phyloP scores from a whole-genome alignment of 441 rosid genomes.

The Adansonia rubrostipa region DNA sequence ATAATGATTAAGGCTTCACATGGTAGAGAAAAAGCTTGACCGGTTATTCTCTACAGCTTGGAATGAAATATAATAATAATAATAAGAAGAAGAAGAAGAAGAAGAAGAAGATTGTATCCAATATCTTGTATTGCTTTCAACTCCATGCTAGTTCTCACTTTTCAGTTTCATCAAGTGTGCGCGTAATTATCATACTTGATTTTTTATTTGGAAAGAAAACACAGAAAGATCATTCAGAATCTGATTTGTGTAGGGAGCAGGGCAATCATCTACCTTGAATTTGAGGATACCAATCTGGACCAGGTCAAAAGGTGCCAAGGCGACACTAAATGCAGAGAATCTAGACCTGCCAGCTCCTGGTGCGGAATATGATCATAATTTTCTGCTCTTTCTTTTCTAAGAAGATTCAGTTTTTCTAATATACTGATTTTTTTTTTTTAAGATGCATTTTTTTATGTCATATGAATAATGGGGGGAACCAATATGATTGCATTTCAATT shows the following conservation, averaged over 20 bases:
- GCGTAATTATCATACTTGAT: background rate
- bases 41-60: background rate
- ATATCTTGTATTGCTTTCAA: background rate
- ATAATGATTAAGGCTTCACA: background rate
- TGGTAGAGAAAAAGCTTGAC: background rate
- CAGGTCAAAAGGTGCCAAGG: constrained; percentile 53
- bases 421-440: background rate
- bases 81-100: background rate
- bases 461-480: background rate
- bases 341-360: constrained; percentile 69
- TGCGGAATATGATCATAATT: constrained; percentile 28
- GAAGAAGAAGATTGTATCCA: background rate
- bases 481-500: constrained; percentile 14
- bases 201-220: background rate
- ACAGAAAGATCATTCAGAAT: background rate
- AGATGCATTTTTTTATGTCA: background rate
- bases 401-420: background rate
- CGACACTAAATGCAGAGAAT: constrained; percentile 56
- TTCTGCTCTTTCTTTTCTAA: background rate
- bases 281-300: constrained; percentile 83
- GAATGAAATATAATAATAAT: background rate
- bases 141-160: background rate
- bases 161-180: background rate
- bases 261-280: constrained; percentile 61
- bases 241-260: constrained; percentile 48